These are phyloP conservation scores for Crithidia thermophila DNA, from an alignment of 208 protist genomes.

Conservation along the genomic window DNA sequence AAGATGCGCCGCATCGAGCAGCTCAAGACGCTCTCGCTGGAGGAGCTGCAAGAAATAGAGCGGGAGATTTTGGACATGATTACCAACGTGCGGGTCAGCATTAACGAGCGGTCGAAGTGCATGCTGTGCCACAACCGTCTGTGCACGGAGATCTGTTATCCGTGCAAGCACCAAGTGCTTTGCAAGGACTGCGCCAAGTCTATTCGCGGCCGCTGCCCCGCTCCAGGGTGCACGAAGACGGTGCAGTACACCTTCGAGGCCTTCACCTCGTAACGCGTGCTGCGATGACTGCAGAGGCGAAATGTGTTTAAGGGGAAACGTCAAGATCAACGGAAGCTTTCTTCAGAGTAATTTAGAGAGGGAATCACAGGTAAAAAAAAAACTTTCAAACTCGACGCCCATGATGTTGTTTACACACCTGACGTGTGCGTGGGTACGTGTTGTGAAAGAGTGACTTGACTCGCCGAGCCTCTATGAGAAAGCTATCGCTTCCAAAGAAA, in stretches of 20 bases:
- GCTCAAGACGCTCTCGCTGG: conserved; percentile 48
- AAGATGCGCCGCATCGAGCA: conserved; percentile 63
- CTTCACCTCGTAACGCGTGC: conserved; percentile 53
- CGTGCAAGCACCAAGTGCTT: conserved; percentile 90
- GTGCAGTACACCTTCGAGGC: conserved; percentile 79
- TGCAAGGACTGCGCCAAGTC: conserved; percentile 81
- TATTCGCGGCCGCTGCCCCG: conserved; percentile 73
- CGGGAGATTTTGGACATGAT: conserved; percentile 82
- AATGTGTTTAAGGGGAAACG: no score
- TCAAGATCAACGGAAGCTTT: no score
- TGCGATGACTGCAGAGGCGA: no score
- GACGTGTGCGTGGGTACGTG: no score
- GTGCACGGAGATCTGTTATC: conserved; percentile 90
- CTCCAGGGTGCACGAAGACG: conserved; percentile 50
- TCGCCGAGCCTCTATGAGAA: no score
- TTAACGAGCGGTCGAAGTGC: conserved; percentile 88
- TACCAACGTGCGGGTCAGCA: conserved; percentile 65
- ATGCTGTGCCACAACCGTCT: conserved; percentile 72
- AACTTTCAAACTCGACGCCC: no score
- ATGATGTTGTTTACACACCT: no score
- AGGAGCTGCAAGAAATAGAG: conserved; percentile 87
- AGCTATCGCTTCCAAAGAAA: no score
- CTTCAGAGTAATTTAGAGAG: no score
- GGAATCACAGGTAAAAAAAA: no score
- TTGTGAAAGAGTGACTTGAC: no score